A percentile compares a stretch with the other conserved stretches of the same genome.
Conservation (phyloP, 1,284 basidiomycete species). For the Peniophora sp. region DNA sequence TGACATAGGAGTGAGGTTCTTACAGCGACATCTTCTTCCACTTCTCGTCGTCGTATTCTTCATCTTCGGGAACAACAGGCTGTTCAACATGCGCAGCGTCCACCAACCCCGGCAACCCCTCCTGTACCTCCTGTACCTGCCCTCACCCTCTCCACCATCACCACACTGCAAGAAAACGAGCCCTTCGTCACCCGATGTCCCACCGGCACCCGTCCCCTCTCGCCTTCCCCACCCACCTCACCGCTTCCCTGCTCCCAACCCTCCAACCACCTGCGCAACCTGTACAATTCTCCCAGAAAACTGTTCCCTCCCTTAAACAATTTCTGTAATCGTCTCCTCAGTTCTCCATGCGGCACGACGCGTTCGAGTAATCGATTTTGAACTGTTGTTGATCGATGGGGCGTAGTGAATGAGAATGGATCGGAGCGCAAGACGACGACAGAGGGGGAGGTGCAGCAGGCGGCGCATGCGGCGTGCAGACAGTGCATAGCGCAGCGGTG, state of each 20-base stretch:
- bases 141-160: constrained; percentile 13
- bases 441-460: too few relatives aligned
- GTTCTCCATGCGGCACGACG: constrained; percentile 47
- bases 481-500: too few relatives aligned
- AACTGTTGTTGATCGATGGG: constrained; percentile 32
- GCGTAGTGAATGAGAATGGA: constrained; percentile 26
- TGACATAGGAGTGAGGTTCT: background rate
- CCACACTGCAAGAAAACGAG: constrained; percentile 16
- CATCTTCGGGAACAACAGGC: constrained; percentile 14
- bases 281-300: constrained; percentile 60
- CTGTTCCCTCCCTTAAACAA: constrained; percentile 46
- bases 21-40: constrained; percentile 27
- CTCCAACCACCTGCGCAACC: constrained; percentile 50
- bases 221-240: constrained; percentile 4
- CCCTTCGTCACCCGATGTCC: constrained; percentile 18
- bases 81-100: constrained; percentile 9
- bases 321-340: constrained; percentile 50
- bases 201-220: constrained; percentile 17
- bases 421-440: too few relatives aligned
- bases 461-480: too few relatives aligned
- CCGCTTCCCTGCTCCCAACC: constrained; percentile 30
- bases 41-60: constrained; percentile 14
- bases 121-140: constrained; percentile 20
- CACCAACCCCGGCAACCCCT: constrained; percentile 22
- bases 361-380: constrained; percentile 42